Conservation (phyloP, 2,329 filamentous ascomycete species). For the Colletotrichum sp. region DNA sequence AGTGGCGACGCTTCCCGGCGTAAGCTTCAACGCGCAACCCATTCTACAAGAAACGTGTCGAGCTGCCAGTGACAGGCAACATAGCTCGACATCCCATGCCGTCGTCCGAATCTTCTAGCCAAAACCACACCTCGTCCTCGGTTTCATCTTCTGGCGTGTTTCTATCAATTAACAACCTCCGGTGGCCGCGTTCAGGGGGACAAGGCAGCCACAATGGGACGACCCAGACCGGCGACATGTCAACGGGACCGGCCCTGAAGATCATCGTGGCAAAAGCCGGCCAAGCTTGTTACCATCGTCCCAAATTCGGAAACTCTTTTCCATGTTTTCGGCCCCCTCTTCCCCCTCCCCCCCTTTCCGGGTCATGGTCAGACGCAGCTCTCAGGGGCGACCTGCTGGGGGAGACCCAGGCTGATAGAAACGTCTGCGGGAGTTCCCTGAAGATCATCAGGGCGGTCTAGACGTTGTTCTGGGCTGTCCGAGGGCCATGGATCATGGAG, state of each 20-base stretch:
- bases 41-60: not conserved
- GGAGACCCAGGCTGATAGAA: not conserved
- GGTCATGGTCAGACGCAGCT: not conserved
- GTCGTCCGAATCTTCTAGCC: accelerated
- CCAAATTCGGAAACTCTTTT: not conserved
- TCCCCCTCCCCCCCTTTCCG: not conserved
- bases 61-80: not conserved
- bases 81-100: not conserved
- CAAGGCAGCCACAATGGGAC: not conserved
- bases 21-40: not conserved
- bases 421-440: not conserved
- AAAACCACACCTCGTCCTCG: accelerated
- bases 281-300: not conserved
- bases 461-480: not conserved
- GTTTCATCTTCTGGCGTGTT: not conserved
- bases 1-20: not conserved
- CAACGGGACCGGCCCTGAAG: not conserved
- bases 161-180: not conserved
- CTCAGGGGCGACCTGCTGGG: not conserved
- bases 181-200: not conserved
- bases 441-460: not conserved
- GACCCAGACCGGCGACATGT: not conserved
- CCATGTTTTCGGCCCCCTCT: not conserved
- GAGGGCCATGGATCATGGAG: not conserved
- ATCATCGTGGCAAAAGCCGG: not conserved